Conservation (phyloP, 306 rosid species). For the Cucurbita ficifolia region DNA sequence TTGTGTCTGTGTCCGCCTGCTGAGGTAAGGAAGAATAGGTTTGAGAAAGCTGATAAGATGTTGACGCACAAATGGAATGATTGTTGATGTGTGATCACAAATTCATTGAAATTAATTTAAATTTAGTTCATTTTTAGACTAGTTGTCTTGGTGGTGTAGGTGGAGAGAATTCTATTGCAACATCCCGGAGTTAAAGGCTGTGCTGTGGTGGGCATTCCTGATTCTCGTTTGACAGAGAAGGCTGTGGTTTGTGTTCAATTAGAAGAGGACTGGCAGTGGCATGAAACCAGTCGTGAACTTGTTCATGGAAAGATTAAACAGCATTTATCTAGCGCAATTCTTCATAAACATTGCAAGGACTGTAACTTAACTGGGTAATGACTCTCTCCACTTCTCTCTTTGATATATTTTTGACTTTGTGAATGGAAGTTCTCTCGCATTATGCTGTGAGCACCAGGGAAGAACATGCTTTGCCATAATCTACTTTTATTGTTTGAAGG, state of each 20-base stretch:
- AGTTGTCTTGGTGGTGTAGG: constrained; percentile 24
- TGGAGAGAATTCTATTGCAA: constrained; percentile 48
- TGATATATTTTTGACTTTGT: not conserved
- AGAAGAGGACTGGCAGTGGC: constrained; percentile 55
- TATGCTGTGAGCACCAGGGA: not conserved
- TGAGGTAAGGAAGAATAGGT: not conserved
- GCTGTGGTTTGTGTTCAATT: constrained; percentile 50
- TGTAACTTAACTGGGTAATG: constrained; percentile 47
- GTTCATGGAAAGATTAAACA: constrained; percentile 14
- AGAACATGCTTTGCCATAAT: not conserved
- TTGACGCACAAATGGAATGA: not conserved
- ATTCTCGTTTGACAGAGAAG: constrained; percentile 48
- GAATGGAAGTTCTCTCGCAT: not conserved
- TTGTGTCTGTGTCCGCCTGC: not conserved
- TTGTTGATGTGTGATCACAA: not conserved
- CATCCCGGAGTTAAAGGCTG: constrained; percentile 58
- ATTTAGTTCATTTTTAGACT: not conserved
- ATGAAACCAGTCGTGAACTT: constrained; percentile 7
- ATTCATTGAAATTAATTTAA: not conserved
- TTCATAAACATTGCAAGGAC: constrained; percentile 30
- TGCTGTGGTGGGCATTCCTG: constrained; percentile 66
- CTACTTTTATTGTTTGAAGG: constrained; percentile 28
- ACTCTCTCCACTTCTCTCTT: constrained; percentile 5
- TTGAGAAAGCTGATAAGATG: not conserved
- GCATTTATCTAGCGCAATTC: constrained; percentile 30